Base-by-base conservation (phyloP, 2,329 filamentous ascomycete genomes). In the Neofusicoccum kwambonambiense region DNA sequence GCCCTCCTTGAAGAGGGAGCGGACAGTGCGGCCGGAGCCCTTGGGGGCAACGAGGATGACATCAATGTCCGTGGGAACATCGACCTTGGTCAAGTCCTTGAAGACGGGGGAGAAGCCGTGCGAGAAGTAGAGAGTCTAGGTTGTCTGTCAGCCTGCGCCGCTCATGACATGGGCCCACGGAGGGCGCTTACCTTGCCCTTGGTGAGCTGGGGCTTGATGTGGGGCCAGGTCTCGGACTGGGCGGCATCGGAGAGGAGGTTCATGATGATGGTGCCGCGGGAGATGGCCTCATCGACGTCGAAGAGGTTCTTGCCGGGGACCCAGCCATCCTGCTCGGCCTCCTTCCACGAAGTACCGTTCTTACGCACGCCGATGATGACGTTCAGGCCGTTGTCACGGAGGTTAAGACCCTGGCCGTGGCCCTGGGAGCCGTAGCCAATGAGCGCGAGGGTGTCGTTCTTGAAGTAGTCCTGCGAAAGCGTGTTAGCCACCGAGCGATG, bases 81-180 rank as follows among this genome's bases (percentile, higher is more conserved):
- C 95, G 79, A 99, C 95, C 83, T 97, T 96, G 87, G 95, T 99
- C 79, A 95, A 89, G 81, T 97, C 90, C 87, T 97, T 97, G 92
- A 99, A 99, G 83, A 99, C 93, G 79, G 95, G 95, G 69, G 95
- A 98, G 91, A 99, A 99, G 78, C 95, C 95, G 89, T 99, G 95
- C 74, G 95, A 98, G 89, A 99, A 99, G 90, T 99, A 99, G 74
- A 99, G 92, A 68, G 95, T 99, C 94, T 95, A 70, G 5, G 13
- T 42, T 34, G 49, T 51, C 27, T 60, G 68, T 76, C 68, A 77
- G 71, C 57, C 58, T 45, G 31, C 7, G 31, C 13, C 15, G n/a
- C 35, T 34, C n/a, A 52, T 11, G 15, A 17, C 8, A 37, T 41
- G 27, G 27, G 50, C 39, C 67, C 65, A 44, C 13, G 51, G 22